phyloP scores from a whole-genome alignment of 192 early-diverging fungal species.

The Pilaira anomala region DNA sequence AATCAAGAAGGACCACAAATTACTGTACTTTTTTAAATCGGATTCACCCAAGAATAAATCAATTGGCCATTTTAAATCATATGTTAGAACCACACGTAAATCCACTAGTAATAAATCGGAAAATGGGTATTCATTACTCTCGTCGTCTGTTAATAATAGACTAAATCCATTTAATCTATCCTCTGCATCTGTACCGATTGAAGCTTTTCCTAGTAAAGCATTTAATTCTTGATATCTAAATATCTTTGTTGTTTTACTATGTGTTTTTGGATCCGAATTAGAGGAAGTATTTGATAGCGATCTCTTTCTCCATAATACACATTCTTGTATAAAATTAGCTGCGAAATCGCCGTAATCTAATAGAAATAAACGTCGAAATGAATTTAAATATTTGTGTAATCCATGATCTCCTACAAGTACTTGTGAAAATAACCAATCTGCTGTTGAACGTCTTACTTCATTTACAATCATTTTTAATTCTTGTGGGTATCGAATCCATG shows the following conservation, averaged over 20 bases:
- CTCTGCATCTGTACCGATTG: slow-evolving; percentile 39
- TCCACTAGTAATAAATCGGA: slow-evolving; percentile 50
- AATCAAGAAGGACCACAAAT: slow-evolving; percentile 62
- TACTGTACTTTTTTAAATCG: slow-evolving; percentile 59
- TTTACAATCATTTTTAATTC: slow-evolving; percentile 43
- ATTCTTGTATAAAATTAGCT: slow-evolving; percentile 52
- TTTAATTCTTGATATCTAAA: slow-evolving; percentile 42
- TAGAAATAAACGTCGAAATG: slow-evolving; percentile 59
- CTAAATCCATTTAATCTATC: slow-evolving; percentile 23
- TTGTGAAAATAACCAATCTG: slow-evolving; percentile 59
- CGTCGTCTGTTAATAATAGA: slow-evolving; percentile 13
- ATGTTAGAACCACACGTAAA: slow-evolving; percentile 50
- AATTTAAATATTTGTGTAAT: slow-evolving; percentile 48
- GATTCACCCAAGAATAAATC: slow-evolving; percentile 59
- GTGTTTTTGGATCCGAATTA: background rate
- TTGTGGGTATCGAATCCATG: slow-evolving; percentile 27
- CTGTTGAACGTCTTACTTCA: slow-evolving; percentile 52
- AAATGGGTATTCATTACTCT: slow-evolving; percentile 27
- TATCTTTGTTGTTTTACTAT: slow-evolving; percentile 12
- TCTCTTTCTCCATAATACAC: slow-evolving; percentile 32
- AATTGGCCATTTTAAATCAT: slow-evolving; percentile 64
- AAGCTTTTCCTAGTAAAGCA: slow-evolving; percentile 35
- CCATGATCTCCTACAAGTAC: slow-evolving; percentile 64
- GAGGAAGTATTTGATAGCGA: slow-evolving; percentile 8
- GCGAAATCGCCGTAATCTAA: slow-evolving; percentile 63